phyloP scores from a whole-genome alignment of 176 grass and related monocot genomes.

The Rhynchospora pubera region DNA sequence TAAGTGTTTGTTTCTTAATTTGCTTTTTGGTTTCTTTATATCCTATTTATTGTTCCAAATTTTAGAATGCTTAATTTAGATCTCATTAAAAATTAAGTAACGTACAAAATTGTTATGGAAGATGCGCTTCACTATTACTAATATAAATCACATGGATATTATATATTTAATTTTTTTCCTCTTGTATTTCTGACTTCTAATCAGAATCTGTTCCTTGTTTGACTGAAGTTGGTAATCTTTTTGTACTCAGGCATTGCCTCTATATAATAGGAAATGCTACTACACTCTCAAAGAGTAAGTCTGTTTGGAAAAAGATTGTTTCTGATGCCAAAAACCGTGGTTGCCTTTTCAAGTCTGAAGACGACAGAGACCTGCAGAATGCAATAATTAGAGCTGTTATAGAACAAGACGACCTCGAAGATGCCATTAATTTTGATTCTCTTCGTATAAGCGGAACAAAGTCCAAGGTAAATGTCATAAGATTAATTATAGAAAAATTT shows the following conservation, averaged over 20 bases:
- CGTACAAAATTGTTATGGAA: too few species aligned
- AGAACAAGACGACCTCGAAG: slow-evolving; percentile 14
- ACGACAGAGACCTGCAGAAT: background rate
- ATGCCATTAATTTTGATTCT: slow-evolving; percentile 12
- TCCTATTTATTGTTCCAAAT: too few species aligned
- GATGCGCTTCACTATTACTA: background rate
- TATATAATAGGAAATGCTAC: slow-evolving; percentile 17
- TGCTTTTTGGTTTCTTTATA: too few species aligned
- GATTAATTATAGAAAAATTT: background rate
- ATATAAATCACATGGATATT: background rate
- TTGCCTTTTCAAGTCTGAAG: slow-evolving; percentile 23
- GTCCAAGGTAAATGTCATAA: background rate
- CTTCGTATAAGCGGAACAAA: slow-evolving; percentile 13
- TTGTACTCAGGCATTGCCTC: slow-evolving; percentile 14
- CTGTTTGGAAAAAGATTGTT: slow-evolving; percentile 18
- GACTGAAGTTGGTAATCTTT: background rate
- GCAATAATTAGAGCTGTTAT: slow-evolving; percentile 8
- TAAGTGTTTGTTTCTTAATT: too few species aligned
- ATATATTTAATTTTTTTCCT: background rate
- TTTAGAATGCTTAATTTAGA: too few species aligned
- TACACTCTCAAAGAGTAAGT: slow-evolving; percentile 7
- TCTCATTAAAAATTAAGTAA: too few species aligned
- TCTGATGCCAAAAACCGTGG: slow-evolving; percentile 1
- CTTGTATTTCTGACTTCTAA: background rate
- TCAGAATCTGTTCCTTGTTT: background rate